Base-by-base conservation (phyloP, 75 land plant species). In the Pseudotsuga menziesii region DNA sequence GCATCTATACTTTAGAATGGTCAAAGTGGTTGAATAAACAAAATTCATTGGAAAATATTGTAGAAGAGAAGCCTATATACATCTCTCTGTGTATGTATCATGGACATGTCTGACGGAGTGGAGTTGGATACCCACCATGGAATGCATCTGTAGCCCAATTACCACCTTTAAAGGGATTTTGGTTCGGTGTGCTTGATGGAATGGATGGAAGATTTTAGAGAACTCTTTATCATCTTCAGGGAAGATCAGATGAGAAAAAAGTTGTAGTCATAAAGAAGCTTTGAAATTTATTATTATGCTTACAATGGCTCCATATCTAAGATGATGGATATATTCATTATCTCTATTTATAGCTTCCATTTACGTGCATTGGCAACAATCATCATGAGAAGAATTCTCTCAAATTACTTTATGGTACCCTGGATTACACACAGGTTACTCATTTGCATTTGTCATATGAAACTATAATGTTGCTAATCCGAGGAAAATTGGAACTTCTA, bases 21-120 rank as follows among this genome's bases (percentile, higher is more conserved):
- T 61, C 85, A 52, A 87, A 83, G 99, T 96, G 99, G 99, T 75
- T 96, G 74, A 96, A 87, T 83, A 97, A 94, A 58, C 99, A 96
- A 71, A 96, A 96, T 84, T 79, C 88, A 67, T 39, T 92, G 75
- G 97, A 97, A 44, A 92, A 92, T 72, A 90, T 94, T 55, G 72
- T 93, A 26, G 64, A 79, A 32, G 94, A 96, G 23, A 79, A 94
- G 78, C 90, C 99, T 61, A 94, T 96, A 61, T 95, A 96, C 77
- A 56, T 96, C 16, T 96, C 98, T 29, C 87, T 96, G 1, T 86
- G 98, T 17, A 26, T 96, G 91, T 97, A 96, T n/a, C n/a, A n/a
- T 89, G 98, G 98, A 36, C 94, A 97, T 74, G 98, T 96, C 20
- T 87, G 98, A 64, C 97, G 98, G 22, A 94, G 97, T 84, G 98